Conservation (phyloP, 352 stramenopile species). For the Globisporangium barbulae region DNA sequence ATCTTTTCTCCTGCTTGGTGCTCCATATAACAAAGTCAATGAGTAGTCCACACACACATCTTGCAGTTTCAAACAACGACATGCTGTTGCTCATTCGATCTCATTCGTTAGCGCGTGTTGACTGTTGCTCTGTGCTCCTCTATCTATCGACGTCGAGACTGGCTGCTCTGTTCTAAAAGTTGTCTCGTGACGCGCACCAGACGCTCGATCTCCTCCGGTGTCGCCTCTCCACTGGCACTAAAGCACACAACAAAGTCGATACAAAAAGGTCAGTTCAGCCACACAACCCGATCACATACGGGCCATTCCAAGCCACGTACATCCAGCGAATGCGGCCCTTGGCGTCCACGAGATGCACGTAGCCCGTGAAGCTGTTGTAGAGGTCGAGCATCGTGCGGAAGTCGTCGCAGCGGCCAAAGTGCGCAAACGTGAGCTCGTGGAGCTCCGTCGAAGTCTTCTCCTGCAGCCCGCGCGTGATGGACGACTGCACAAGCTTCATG, state of each 20-base stretch:
- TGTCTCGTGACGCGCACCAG: constrained; percentile 59
- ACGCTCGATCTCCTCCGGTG: constrained; percentile 52
- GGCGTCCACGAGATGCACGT: constrained; percentile 73
- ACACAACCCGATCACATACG: not conserved
- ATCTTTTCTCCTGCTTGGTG: not conserved
- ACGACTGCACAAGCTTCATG: constrained; percentile 76
- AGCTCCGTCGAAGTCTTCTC: constrained; percentile 41
- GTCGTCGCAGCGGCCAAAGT: constrained; percentile 80
- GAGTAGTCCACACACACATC: no score
- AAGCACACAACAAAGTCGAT: constrained; percentile 15
- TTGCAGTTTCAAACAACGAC: not conserved
- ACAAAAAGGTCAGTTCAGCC: constrained; percentile 14
- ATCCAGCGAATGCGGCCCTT: constrained; percentile 85
- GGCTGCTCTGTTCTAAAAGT: constrained; percentile 48
- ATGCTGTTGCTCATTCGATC: not conserved
- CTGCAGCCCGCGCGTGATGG: constrained; percentile 62
- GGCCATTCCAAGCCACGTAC: constrained; percentile 25
- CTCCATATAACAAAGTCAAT: no score
- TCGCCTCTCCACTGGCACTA: constrained; percentile 65
- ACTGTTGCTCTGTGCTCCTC: not conserved
- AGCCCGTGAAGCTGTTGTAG: constrained; percentile 87
- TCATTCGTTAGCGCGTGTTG: not conserved
- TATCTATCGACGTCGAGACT: constrained; percentile 29
- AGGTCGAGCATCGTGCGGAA: constrained; percentile 78
- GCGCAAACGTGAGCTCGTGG: constrained; percentile 51